Percentiles rank a stretch among this genome's conserved stretches.
Conservation (phyloP, 2,329 filamentous ascomycete species). For the Hawksworthiomyces lignivorus region DNA sequence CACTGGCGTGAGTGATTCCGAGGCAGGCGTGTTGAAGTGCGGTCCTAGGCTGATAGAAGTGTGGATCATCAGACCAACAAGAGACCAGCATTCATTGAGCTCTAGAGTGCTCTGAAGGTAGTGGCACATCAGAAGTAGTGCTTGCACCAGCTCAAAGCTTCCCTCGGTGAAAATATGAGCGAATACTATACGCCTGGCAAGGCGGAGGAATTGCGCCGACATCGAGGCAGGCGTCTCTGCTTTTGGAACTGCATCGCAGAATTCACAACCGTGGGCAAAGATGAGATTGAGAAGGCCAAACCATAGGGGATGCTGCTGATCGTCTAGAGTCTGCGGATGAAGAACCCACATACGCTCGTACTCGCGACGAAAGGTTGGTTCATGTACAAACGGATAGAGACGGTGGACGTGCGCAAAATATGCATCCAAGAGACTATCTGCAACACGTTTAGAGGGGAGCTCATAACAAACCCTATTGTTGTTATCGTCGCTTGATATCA, state of each 20-base stretch:
- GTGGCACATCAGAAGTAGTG: constrained; percentile 8
- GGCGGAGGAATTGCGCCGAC: not conserved
- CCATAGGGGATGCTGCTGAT: constrained; percentile 3
- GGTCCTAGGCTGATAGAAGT: constrained; percentile 7
- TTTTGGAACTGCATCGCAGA: constrained; percentile 2
- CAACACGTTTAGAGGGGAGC: constrained; percentile 4
- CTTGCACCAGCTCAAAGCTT: constrained; percentile 8
- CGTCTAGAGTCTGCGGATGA: not conserved
- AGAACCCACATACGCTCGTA: constrained; percentile 9
- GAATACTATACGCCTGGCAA: constrained; percentile 7
- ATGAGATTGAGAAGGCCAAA: constrained; percentile 6
- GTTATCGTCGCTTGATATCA: not conserved
- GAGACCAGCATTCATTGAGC: constrained; percentile 11
- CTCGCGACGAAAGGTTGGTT: constrained; percentile 7
- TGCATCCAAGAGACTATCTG: constrained; percentile 7
- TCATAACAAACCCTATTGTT: not conserved
- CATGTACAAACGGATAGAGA: constrained; percentile 10
- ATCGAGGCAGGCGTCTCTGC: too few relatives aligned
- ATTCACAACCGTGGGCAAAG: constrained; percentile 9
- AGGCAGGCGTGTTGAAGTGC: constrained; percentile 5
- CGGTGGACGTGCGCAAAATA: constrained; percentile 11
- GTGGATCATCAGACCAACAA: constrained; percentile 8
- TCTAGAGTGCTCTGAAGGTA: constrained; percentile 11
- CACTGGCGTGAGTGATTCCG: constrained; percentile 1
- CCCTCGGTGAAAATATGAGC: constrained; percentile 6